Conservation (phyloP, 2,329 filamentous ascomycete genomes). For the Elsinoe arachidis region DNA sequence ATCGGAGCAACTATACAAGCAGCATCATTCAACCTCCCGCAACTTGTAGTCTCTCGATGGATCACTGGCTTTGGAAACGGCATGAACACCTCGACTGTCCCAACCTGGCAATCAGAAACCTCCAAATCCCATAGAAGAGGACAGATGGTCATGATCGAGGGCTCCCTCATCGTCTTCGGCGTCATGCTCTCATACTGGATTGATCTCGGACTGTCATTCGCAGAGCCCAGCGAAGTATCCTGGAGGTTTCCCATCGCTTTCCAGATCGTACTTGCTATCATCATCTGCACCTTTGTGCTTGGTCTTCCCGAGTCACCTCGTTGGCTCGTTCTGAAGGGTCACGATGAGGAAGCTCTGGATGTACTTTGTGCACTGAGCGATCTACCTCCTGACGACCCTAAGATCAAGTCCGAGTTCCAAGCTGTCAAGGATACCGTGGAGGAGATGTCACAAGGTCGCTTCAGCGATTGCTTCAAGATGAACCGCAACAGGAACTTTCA, state of each 20-base stretch:
- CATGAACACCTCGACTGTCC: constrained; percentile 44
- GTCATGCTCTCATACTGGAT: constrained; percentile 45
- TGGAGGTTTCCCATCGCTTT: constrained; percentile 28
- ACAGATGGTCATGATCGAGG: constrained; percentile 44
- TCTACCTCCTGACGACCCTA: constrained; percentile 36
- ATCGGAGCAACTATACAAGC: constrained; percentile 39
- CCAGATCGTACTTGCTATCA: constrained; percentile 48
- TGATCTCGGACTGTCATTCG: constrained; percentile 45
- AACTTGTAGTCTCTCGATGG: constrained; percentile 42
- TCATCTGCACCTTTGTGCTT: constrained; percentile 42
- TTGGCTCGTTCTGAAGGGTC: constrained; percentile 40
- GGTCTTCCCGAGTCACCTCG: constrained; percentile 50
- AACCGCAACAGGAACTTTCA: constrained; percentile 28
- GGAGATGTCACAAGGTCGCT: constrained; percentile 31
- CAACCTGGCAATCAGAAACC: constrained; percentile 44
- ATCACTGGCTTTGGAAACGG: constrained; percentile 42
- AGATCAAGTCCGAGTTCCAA: constrained; percentile 40
- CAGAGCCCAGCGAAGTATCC: constrained; percentile 35
- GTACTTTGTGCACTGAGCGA: constrained; percentile 42
- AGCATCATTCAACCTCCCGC: constrained; percentile 36
- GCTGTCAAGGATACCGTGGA: constrained; percentile 46
- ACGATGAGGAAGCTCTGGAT: constrained; percentile 35
- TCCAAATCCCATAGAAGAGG: constrained; percentile 43
- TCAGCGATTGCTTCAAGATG: constrained; percentile 22
- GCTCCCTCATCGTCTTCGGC: constrained; percentile 42